Conservation (phyloP, 768 basidiomycete genomes). For the Mycena polygramma region DNA sequence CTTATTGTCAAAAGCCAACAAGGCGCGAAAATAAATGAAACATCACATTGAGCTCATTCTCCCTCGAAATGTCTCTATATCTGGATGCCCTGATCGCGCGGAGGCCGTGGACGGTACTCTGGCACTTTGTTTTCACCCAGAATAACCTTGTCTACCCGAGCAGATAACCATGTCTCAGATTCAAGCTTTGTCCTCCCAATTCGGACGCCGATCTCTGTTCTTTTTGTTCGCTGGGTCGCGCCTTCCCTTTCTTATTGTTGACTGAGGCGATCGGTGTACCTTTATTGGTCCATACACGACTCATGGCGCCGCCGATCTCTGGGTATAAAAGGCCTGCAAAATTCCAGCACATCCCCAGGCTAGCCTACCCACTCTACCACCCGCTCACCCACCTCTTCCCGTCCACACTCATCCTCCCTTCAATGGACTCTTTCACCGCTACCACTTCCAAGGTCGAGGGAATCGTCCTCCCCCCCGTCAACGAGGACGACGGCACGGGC, state of each 20-base stretch:
- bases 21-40: too few species aligned
- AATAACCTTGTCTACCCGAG: too few species aligned
- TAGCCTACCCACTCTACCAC: conserved; percentile 3
- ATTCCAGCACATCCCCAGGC: conserved; percentile 14
- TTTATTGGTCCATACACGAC: neutral
- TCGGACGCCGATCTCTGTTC: neutral
- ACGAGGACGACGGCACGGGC: too few species aligned
- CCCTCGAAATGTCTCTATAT: too few species aligned
- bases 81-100: too few species aligned
- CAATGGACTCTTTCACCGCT: conserved; percentile 28
- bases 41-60: too few species aligned
- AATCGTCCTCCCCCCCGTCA: too few species aligned
- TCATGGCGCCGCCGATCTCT: neutral
- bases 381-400: conserved; percentile 11
- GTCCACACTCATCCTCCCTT: conserved; percentile 26
- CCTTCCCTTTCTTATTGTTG: conserved; percentile 19
- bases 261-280: conserved; percentile 7
- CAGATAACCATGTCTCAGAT: neutral
- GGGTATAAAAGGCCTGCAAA: conserved; percentile 16
- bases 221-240: conserved; percentile 17
- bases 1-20: too few species aligned
- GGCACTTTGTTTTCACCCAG: too few species aligned
- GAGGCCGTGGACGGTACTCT: too few species aligned
- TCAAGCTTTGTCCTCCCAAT: conserved; percentile 8
- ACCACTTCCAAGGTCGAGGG: too few species aligned